Conservation (phyloP, 768 basidiomycete genomes). For the Tylopilus felleus region DNA sequence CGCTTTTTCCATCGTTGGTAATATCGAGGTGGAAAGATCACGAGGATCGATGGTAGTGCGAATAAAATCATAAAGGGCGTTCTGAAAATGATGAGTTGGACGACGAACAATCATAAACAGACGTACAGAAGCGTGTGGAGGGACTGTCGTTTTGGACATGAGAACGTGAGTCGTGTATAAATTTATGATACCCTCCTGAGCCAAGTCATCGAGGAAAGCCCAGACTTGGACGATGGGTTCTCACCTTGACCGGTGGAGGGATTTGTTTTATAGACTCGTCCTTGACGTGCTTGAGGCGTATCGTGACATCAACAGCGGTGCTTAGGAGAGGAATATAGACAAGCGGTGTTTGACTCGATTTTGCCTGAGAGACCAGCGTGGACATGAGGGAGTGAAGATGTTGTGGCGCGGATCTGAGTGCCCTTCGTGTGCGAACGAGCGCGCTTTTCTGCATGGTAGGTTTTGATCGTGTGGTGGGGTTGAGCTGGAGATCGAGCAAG, state of each 20-base stretch:
- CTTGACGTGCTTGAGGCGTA: slow-evolving; percentile 59
- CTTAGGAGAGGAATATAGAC: slow-evolving; percentile 55
- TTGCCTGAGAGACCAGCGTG: slow-evolving; percentile 50
- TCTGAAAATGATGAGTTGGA: slow-evolving; percentile 31
- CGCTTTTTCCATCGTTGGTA: slow-evolving; percentile 78
- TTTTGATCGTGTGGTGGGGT: slow-evolving; percentile 51
- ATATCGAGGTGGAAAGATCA: slow-evolving; percentile 50
- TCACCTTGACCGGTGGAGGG: slow-evolving; percentile 47
- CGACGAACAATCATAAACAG: background rate
- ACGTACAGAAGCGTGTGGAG: slow-evolving; percentile 57
- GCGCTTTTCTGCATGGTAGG: slow-evolving; percentile 58
- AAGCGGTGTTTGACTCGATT: slow-evolving; percentile 44
- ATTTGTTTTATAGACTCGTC: slow-evolving; percentile 42
- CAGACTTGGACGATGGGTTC: background rate
- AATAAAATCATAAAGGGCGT: slow-evolving; percentile 63
- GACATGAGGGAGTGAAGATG: slow-evolving; percentile 49
- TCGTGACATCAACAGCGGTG: slow-evolving; percentile 63
- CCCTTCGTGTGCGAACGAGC: slow-evolving; percentile 58
- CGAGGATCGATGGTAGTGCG: slow-evolving; percentile 44
- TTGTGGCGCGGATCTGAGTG: slow-evolving; percentile 59
- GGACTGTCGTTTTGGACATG: slow-evolving; percentile 61
- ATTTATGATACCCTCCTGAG: slow-evolving; percentile 53
- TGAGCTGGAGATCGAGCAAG: slow-evolving; percentile 57
- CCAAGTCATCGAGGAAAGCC: background rate
- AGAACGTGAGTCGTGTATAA: slow-evolving; percentile 62